Base-by-base conservation (phyloP, 2,329 filamentous ascomycete species). In the Aspergillus udagawae region DNA sequence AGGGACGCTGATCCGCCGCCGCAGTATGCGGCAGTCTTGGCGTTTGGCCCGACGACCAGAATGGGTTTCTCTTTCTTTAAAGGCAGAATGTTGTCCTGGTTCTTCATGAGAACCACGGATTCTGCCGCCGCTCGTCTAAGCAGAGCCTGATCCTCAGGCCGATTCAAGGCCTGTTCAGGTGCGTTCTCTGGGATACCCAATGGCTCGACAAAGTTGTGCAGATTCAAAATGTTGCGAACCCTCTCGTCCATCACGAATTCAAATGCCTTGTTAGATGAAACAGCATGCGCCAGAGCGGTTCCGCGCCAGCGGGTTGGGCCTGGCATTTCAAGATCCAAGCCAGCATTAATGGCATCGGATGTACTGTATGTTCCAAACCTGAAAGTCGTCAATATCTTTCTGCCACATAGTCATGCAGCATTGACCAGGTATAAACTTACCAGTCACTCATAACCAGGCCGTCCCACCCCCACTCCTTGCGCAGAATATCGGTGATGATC, bases 61-160 rank as follows among this genome's bases (percentile, higher is more conserved):
- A 81, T 72, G 0, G 78, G 74, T 56, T 78, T 75, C 25, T 72
- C 70, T 49, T 75, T 77, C 42, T 74, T 71, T 53, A 84, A 68
- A 0, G 89, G 89, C 1, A 92, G 77, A 0, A 87, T 70, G 14
- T 77, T 77, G 41, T 81, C 80, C 12, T 90, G 82, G 62, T 92
- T 92, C 75, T 91, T 91, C 51, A 92, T 75, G 12, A 92, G 78
- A 1, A 91, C 88, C 8, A 90, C 85, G 3, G 85, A 85, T 67
- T 91, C 87, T 4, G 85, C 82, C 20, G 86, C 87, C 25, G 89
- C 80, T 54, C 81, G 79, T 20, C 89, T 81, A 23, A 91, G 81
- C 49, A 91, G 76, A 17, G 80, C 81, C 4, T 86, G 82, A 41
- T 85, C 85, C 68, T 88, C 82, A 0, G 82, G 79, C 0, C 83